These are phyloP conservation scores for Podaxis sp. DNA, from an alignment of 768 basidiomycete genomes.

Conservation along the genomic window DNA sequence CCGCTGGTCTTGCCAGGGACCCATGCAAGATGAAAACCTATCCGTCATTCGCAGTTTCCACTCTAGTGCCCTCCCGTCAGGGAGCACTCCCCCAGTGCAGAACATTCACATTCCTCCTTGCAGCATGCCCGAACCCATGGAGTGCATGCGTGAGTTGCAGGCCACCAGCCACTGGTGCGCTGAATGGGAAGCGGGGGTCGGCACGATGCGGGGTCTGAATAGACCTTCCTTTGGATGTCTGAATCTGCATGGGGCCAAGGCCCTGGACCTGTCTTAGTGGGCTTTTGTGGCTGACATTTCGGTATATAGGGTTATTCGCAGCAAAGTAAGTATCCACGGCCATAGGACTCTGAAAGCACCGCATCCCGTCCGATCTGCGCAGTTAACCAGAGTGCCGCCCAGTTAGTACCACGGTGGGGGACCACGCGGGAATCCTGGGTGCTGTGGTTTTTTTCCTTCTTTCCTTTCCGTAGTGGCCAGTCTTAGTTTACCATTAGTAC, in stretches of 20 bases:
- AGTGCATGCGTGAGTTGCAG: conserved; percentile 48
- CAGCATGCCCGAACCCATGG: conserved; percentile 64
- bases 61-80: conserved; percentile 59
- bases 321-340: conserved; percentile 31
- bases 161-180: conserved; percentile 60
- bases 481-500: background rate
- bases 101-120: conserved; percentile 72
- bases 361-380: conserved; percentile 62
- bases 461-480: background rate
- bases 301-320: conserved; percentile 18
- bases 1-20: background rate
- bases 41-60: conserved; percentile 87
- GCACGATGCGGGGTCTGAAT: conserved; percentile 59
- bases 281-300: conserved; percentile 14
- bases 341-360: conserved; percentile 53
- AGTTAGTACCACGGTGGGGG: conserved; percentile 68
- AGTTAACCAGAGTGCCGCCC: conserved; percentile 62
- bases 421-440: conserved; percentile 59
- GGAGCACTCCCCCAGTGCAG: conserved; percentile 72
- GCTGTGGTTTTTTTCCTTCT: conserved; percentile 31
- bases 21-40: conserved; percentile 48
- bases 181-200: conserved; percentile 72
- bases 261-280: too few relatives aligned
- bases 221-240: conserved; percentile 91
- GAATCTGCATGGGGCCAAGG: conserved; percentile 32